Percentiles rank a stretch among this genome's conserved stretches.
Evolutionary conservation across 2,329 filamentous ascomycete genomes (phyloP).

Genomic region (Botrytis elliptica): DNA sequence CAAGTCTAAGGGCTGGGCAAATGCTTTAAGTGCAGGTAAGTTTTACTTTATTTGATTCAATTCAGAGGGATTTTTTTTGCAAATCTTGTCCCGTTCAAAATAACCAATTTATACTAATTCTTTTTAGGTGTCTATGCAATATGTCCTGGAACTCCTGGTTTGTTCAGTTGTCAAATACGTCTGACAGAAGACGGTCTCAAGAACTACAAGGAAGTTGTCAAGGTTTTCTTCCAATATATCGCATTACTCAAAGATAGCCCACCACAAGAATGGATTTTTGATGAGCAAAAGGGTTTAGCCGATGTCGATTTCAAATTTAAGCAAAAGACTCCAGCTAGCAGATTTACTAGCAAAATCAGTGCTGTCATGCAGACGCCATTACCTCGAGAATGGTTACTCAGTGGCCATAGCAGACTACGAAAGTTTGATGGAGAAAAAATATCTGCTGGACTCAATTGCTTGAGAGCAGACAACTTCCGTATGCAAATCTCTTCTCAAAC

Average conservation of each 20-base stretch:
- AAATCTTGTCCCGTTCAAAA: not conserved
- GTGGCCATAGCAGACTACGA: constrained; percentile 68
- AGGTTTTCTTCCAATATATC: constrained; percentile 76
- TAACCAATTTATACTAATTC: constrained; percentile 1
- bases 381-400: constrained; percentile 83
- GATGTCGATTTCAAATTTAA: constrained; percentile 95
- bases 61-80: not conserved
- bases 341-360: constrained; percentile 82
- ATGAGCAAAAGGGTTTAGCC: constrained; percentile 85
- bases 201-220: constrained; percentile 63
- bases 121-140: constrained; percentile 55
- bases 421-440: constrained; percentile 81
- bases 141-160: constrained; percentile 61
- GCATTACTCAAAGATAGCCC: constrained; percentile 76
- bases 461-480: constrained; percentile 87
- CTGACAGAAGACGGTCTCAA: constrained; percentile 61
- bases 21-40: constrained; percentile 57
- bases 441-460: constrained; percentile 65
- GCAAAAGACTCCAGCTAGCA: constrained; percentile 85
- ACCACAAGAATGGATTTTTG: constrained; percentile 89
- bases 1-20: constrained; percentile 71
- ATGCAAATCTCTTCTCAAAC: constrained; percentile 80
- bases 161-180: constrained; percentile 64
- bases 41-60: not conserved
- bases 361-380: constrained; percentile 89